phyloP scores from a whole-genome alignment of 148 eudicot genomes.

The Selenicereus undatus region DNA sequence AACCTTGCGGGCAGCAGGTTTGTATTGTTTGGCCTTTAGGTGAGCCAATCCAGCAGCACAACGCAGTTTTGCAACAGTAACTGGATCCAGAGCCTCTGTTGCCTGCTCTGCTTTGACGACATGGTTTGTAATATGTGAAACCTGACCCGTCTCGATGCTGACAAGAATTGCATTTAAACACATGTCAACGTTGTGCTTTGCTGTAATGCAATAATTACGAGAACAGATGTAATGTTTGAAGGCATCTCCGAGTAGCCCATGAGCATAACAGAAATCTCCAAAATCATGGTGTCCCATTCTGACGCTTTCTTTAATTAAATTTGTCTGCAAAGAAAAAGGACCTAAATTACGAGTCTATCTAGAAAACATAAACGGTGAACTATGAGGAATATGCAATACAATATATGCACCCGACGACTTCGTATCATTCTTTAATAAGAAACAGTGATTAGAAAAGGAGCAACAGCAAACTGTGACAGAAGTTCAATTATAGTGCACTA shows the following conservation, averaged over 20 bases:
- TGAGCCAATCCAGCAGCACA: constrained; percentile 85
- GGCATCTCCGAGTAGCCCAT: constrained; percentile 85
- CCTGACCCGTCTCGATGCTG: constrained; percentile 93
- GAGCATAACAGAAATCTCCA: constrained; percentile 85
- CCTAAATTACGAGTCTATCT: neutral
- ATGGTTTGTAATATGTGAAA: constrained; percentile 76
- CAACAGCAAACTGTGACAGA: too few species aligned
- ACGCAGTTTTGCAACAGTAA: constrained; percentile 61
- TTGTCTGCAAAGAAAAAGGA: constrained; percentile 55
- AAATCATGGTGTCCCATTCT: constrained; percentile 96
- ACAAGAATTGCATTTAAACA: constrained; percentile 87
- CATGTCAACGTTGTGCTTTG: constrained; percentile 80
- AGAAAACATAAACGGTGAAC: neutral
- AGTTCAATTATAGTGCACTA: too few species aligned
- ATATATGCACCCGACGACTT: too few species aligned
- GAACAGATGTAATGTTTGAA: constrained; percentile 78
- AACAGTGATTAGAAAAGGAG: too few species aligned
- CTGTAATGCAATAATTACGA: constrained; percentile 88
- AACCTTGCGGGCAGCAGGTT: constrained; percentile 93
- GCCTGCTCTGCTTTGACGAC: constrained; percentile 82
- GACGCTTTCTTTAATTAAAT: constrained; percentile 93
- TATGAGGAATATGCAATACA: too few species aligned
- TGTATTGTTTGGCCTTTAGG: constrained; percentile 70
- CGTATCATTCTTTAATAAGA: too few species aligned
- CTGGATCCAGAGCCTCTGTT: constrained; percentile 56